Evolutionary conservation across 371 early-diverging fungal genomes (phyloP), one percentile per base, ranked within the genome.

Genomic region (Dichotomocladium elegans): DNA sequence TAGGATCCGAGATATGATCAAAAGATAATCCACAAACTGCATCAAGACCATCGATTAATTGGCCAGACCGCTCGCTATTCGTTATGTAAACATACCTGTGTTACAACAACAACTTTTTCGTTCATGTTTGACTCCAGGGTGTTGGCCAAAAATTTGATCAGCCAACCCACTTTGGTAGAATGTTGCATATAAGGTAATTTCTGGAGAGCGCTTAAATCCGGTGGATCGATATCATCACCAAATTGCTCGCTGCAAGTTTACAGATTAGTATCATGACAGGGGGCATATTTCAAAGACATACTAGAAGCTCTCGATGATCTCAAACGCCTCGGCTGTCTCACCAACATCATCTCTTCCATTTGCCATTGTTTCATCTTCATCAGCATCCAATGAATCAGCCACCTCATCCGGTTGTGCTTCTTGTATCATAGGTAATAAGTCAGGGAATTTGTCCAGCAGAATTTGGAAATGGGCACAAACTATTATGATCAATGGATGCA

Each of bases 21-120:
- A 21, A 19, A 74, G 55, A 11, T 65, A 26, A 53, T 70, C 70
- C 1, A 68, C 61, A 58, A 74, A 74, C 66, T 66, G 50, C 27
- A 40, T 14, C 3, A 27, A 42, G 17, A 11, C 3, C 5, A 15
- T 7, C n/a, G 9, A 41, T 17, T 27, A 33, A 33, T 33, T 30
- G 22, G 15, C 33, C 4, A 4, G 10, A 11, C 5, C 8, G 4
- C 26, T 26, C 49, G 10, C 27, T 30, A 33, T 21, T 29, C 4
- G 8, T 3, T 11, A 12, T 1, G 7, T 15, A 21, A 25, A 19
- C 12, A 42, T 63, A 66, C 70, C 62, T 74, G 74, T 1, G 70
- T 61, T 1, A 74, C 74, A 12, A 74, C 60, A 9, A 74, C 68
- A 31, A 74, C 57, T 28, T 74, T 74, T 30, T 74, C 74, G 2